phyloP scores from a whole-genome alignment of 2,329 filamentous ascomycete species.

The Tympanopsis confertula region DNA sequence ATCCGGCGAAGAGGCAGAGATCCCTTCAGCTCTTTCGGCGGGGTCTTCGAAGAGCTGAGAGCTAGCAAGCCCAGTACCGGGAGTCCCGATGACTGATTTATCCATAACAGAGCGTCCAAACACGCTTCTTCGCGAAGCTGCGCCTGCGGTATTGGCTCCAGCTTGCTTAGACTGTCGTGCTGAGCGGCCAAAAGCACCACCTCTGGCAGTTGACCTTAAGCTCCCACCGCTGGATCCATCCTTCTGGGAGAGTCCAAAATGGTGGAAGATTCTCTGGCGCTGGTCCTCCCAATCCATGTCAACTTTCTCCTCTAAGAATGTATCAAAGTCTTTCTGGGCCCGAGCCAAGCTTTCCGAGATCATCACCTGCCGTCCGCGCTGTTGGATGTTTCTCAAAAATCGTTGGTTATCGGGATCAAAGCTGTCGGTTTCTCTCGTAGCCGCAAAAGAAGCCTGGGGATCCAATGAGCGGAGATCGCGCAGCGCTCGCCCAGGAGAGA shows the following conservation, averaged over 20 bases:
- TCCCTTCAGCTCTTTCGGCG: constrained; percentile 21
- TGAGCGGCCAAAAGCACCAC: constrained; percentile 37
- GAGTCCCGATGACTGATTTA: constrained; percentile 48
- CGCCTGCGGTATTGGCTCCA: constrained; percentile 7
- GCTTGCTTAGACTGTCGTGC: constrained; percentile 16
- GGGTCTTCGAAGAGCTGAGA: constrained; percentile 32
- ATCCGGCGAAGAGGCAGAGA: constrained; percentile 27
- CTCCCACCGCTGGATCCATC: constrained; percentile 15
- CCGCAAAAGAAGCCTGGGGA: constrained; percentile 19
- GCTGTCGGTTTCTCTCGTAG: constrained; percentile 9
- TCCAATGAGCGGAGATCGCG: constrained; percentile 44
- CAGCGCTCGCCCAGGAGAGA: constrained; percentile 46
- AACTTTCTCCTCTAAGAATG: constrained; percentile 51
- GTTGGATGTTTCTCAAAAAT: constrained; percentile 42
- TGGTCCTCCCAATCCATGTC: constrained; percentile 57
- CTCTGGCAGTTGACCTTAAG: constrained; percentile 17
- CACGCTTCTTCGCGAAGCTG: constrained; percentile 25
- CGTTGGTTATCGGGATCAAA: constrained; percentile 29
- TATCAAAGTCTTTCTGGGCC: constrained; percentile 50
- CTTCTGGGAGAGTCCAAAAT: constrained; percentile 44
- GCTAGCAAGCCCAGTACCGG: constrained; percentile 25
- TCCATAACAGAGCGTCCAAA: constrained; percentile 45
- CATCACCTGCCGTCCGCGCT: constrained; percentile 45
- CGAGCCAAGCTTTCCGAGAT: constrained; percentile 45
- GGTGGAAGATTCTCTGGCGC: constrained; percentile 50